phyloP scores from a whole-genome alignment of 176 grass and related monocot species.

The bread wheat (Triticum aestivum) region IWGSC_CS_RefSeq_v2.1 NC_057803.1:686947754-686948253 shows the following conservation, averaged over 20 bases:
- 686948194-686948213: no score
- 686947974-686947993: no score
- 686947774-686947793: neutral
- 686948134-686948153: neutral
- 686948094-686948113: neutral
- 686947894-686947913: neutral
- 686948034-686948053: no score
- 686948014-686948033: no score
- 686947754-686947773: neutral
- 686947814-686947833: slow-evolving; percentile 4
- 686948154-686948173: no score
- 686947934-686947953: neutral
- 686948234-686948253: no score
- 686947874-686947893: neutral
- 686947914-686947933: neutral
- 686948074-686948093: neutral
- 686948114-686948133: neutral
- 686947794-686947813: neutral
- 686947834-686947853: neutral
- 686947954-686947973: neutral
- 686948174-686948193: no score
- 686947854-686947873: neutral
- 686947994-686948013: no score
- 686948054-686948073: neutral
- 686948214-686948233: no score